Percentiles rank a stretch among this genome's conserved stretches.
Conservation (phyloP, 768 basidiomycete genomes). For the Leccinum rimulosum region DNA sequence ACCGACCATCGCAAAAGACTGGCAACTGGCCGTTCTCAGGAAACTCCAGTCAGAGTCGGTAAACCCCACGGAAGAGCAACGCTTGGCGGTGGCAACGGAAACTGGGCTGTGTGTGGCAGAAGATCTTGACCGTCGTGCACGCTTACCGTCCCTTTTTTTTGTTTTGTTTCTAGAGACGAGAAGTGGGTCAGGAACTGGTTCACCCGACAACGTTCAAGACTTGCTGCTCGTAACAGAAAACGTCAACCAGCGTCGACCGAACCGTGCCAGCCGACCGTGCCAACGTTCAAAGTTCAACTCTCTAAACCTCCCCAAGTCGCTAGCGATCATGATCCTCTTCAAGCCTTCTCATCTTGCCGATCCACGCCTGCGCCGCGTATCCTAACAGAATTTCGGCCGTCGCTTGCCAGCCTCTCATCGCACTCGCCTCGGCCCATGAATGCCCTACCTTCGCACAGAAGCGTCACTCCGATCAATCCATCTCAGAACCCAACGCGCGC, state of each 20-base stretch:
- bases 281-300: conserved; percentile 17
- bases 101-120: conserved; percentile 31
- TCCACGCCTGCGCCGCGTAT: not conserved
- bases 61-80: conserved; percentile 25
- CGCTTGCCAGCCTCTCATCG: not conserved
- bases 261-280: not conserved
- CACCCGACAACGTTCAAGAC: conserved; percentile 25
- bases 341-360: not conserved
- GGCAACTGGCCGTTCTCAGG: conserved; percentile 31
- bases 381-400: not conserved
- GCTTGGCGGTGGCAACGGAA: conserved; percentile 19
- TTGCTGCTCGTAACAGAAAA: conserved; percentile 12
- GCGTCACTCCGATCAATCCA: not conserved
- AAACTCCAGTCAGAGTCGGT: conserved; percentile 20
- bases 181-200: conserved; percentile 33
- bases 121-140: conserved; percentile 1
- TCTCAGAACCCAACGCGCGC: not conserved
- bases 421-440: not conserved
- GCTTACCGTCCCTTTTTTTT: conserved; percentile 2
- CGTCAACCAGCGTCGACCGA: not conserved
- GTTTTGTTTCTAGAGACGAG: conserved; percentile 20
- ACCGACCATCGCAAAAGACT: conserved; percentile 22
- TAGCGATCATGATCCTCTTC: not conserved
- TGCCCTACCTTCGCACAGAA: not conserved
- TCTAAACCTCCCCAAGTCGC: not conserved